These are phyloP conservation scores for Citrullus amarus DNA, from an alignment of 306 rosid species.

Conservation along the genomic window DNA sequence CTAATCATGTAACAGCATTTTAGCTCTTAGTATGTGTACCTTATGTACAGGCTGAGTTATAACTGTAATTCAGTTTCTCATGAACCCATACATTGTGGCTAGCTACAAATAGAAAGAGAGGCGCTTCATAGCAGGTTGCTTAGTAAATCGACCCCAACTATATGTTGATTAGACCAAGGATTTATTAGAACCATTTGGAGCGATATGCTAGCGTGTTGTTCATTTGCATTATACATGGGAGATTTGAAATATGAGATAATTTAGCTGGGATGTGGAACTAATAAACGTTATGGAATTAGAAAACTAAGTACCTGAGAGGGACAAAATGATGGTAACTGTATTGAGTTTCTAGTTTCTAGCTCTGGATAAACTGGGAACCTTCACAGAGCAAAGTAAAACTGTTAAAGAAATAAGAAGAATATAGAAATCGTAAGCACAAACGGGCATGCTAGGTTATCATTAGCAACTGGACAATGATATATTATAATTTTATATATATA, in stretches of 20 bases:
- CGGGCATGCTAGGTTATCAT: neutral
- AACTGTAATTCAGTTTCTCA: neutral
- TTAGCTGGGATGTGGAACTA: neutral
- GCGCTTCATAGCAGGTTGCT: neutral
- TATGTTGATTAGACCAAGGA: neutral
- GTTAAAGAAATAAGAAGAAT: neutral
- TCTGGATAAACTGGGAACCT: constrained; percentile 84
- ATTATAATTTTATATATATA: no score
- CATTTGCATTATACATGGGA: neutral
- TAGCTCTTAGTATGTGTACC: neutral
- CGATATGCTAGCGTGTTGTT: neutral
- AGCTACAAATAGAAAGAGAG: neutral
- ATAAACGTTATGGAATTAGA: neutral
- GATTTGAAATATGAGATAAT: neutral
- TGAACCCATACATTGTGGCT: neutral
- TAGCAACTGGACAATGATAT: neutral
- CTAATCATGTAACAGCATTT: neutral
- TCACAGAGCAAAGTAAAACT: constrained; percentile 19
- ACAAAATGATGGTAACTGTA: constrained; percentile 61
- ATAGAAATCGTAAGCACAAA: neutral
- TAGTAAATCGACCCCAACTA: neutral
- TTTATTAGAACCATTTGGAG: neutral
- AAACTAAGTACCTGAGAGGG: constrained; percentile 42
- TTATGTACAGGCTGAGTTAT: neutral
- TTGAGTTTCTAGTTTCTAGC: constrained; percentile 80